Conservation (phyloP, 2,329 filamentous ascomycete genomes). For the Paraphaeosphaeria sporulosa region DNA sequence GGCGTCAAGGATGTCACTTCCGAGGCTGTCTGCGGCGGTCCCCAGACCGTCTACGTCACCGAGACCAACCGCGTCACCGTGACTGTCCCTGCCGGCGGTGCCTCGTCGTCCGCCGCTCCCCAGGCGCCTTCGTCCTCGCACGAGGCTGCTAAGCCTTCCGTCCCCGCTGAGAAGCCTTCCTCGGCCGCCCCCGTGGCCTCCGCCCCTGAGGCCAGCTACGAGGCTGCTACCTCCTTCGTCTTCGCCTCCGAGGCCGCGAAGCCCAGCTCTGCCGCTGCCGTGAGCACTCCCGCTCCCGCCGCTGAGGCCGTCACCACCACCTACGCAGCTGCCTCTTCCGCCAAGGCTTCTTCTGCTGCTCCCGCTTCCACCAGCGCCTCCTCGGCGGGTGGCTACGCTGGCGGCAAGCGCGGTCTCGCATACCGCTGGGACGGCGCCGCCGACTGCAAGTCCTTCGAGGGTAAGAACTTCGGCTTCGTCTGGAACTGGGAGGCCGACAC, state of each 20-base stretch:
- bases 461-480: conserved; percentile 62
- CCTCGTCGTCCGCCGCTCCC: conserved; percentile 19
- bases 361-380: conserved; percentile 32
- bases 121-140: conserved; percentile 24
- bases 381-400: conserved; percentile 32
- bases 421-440: conserved; percentile 65
- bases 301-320: conserved; percentile 6
- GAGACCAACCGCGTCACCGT: conserved; percentile 52
- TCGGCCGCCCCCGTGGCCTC: conserved; percentile 13
- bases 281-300: conserved; percentile 5
- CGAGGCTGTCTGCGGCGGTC: conserved; percentile 30
- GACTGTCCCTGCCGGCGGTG: conserved; percentile 45
- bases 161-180: neutral
- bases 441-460: conserved; percentile 61
- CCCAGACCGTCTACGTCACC: conserved; percentile 47
- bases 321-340: conserved; percentile 16
- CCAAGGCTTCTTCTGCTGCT: conserved; percentile 21
- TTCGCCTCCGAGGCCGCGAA: conserved; percentile 11
- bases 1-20: conserved; percentile 30
- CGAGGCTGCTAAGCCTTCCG: conserved; percentile 8
- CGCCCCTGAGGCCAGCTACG: conserved; percentile 15
- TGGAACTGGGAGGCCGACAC: conserved; percentile 70
- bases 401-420: conserved; percentile 70
- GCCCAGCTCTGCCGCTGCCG: neutral
- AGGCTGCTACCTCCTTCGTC: conserved; percentile 18